phyloP scores from a whole-genome alignment of 2,329 filamentous ascomycete genomes.

The Peltaster fructicola region DNA sequence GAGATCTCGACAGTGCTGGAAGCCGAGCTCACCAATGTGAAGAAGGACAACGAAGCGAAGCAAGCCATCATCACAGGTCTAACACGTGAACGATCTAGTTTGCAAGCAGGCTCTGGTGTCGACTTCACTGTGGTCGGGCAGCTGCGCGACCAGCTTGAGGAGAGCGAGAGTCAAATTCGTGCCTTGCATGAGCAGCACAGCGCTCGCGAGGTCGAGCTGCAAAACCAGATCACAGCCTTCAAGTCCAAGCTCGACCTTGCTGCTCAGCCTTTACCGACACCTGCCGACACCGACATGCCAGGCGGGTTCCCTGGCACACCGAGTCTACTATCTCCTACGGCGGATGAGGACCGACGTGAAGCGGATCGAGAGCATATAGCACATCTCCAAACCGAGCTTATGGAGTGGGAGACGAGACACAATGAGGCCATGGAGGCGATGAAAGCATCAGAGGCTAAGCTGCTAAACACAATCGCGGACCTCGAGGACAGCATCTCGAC shows the following conservation, averaged over 20 bases:
- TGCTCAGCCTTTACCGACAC: conserved; percentile 9
- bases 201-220: conserved; percentile 57
- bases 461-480: conserved; percentile 53
- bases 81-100: conserved; percentile 78
- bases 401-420: conserved; percentile 61
- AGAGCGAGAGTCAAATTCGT: conserved; percentile 63
- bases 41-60: conserved; percentile 95
- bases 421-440: conserved; percentile 51
- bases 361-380: conserved; percentile 31
- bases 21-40: conserved; percentile 60
- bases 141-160: conserved; percentile 72
- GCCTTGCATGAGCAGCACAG: conserved; percentile 55
- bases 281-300: conserved; percentile 16
- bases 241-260: conserved; percentile 33
- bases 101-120: conserved; percentile 54
- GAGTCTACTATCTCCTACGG: conserved; percentile 8
- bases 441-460: conserved; percentile 52
- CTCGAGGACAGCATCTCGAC: conserved; percentile 42
- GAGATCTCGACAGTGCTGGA: conserved; percentile 85
- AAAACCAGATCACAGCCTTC: conserved; percentile 51
- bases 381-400: conserved; percentile 53
- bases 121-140: conserved; percentile 82
- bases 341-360: conserved; percentile 11
- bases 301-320: conserved; percentile 23
- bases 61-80: conserved; percentile 89